Percentiles rank a stretch among this genome's conserved stretches.
These are phyloP conservation scores for Pleurotus ostreatus DNA, from an alignment of 768 basidiomycete species.

Conservation along the genomic window DNA sequence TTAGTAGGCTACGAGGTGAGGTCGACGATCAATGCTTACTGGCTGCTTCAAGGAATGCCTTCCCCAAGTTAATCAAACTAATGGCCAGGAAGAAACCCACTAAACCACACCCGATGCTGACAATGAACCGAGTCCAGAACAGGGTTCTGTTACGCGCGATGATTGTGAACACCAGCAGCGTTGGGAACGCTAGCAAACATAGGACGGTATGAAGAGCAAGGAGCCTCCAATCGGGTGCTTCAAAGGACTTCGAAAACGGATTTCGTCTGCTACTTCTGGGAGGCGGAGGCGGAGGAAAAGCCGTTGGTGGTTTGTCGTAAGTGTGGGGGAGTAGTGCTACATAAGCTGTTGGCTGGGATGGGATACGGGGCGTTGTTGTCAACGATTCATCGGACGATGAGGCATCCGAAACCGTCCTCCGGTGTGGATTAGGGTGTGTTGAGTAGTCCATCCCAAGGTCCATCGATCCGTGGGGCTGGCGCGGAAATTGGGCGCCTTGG, in stretches of 20 bases:
- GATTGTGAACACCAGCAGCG: not conserved
- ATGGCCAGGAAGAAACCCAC: slow-evolving; percentile 27
- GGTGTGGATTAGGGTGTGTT: too few species aligned
- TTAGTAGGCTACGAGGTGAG: not conserved
- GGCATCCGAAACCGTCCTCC: too few species aligned
- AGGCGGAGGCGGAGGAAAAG: not conserved
- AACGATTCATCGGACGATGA: too few species aligned
- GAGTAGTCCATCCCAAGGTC: too few species aligned
- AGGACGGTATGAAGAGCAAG: not conserved
- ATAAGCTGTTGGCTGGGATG: not conserved
- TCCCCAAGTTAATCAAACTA: slow-evolving; percentile 25
- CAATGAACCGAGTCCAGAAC: slow-evolving; percentile 36
- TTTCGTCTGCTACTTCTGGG: not conserved
- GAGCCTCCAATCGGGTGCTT: slow-evolving; percentile 2
- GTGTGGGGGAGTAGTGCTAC: not conserved
- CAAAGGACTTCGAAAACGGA: not conserved
- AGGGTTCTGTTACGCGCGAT: slow-evolving; percentile 15
- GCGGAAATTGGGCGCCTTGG: too few species aligned
- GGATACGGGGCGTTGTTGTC: too few species aligned
- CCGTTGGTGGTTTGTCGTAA: not conserved
- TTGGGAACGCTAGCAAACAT: slow-evolving; percentile 2
- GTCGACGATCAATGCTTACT: slow-evolving; percentile 21
- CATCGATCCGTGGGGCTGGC: too few species aligned
- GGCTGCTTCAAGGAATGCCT: slow-evolving; percentile 31
- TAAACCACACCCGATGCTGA: slow-evolving; percentile 29